Base-by-base conservation (phyloP, 371 early-diverging fungal species). In the Rhizopus microsporus region DNA sequence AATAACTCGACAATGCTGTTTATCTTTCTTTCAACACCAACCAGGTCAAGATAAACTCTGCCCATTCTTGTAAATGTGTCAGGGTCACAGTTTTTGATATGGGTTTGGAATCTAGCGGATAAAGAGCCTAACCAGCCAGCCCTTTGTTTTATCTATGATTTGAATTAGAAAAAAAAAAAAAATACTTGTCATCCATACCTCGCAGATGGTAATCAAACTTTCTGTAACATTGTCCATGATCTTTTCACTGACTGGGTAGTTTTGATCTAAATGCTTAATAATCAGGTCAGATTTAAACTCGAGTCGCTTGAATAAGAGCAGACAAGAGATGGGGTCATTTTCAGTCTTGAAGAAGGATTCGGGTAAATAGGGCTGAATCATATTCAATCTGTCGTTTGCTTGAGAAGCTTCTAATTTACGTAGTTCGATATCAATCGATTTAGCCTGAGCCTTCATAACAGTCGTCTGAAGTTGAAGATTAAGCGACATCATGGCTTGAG, bases 351-450 rank as follows among this genome's bases (percentile, higher is more conserved):
- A 88, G 71, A 94, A 94, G 6, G 88, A 75, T 13, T 91, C 91
- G 0, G 97, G 96, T 30, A 95, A 69, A 62, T 91, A 96, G 1
- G 88, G 85, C 79, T 91, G 77, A 8, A 76, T 55, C 52, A 72
- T 58, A n/a, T 69, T 78, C 35, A 96, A 65, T 51, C 93, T 86
- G 60, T 91, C 88, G 8, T 77, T 78, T 0, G 94, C 94, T 66
- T 95, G 94, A 9, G 74, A 68, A 5, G 89, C 91, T 31, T 96
- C 96, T 48, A 95, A 64, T 56, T 90, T 88, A 7, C 93, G 85
- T 38, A 96, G 71, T 52, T 95, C 96, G 42, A 95, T 77, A 61
- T 96, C 97, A 39, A 96, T 87, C 4, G 91, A 80, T 72, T 92
- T 92, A 8, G 93, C 92, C 59, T 92, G 88, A 2, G 93, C 87